Percentiles rank a stretch among this genome's conserved stretches.
These are phyloP conservation scores for Canna indica DNA, from an alignment of 176 grass and related monocot species.

Conservation along the genomic window DNA sequence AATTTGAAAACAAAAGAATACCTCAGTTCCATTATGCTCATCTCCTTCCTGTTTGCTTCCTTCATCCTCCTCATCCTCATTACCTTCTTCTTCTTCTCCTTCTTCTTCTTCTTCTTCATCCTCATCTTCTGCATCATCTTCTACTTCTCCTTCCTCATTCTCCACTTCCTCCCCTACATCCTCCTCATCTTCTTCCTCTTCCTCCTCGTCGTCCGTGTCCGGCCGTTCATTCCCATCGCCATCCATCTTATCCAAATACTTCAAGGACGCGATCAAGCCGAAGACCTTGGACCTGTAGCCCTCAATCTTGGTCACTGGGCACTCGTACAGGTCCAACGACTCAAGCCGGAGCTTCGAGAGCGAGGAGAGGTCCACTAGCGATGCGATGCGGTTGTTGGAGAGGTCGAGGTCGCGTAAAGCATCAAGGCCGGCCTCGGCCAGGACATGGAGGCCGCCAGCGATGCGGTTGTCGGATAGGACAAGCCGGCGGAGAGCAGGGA, in stretches of 20 bases:
- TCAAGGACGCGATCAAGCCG: slow-evolving; percentile 29
- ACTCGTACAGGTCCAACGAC: slow-evolving; percentile 46
- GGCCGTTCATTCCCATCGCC: slow-evolving; percentile 45
- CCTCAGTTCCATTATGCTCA: not conserved
- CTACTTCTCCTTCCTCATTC: not conserved
- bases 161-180: not conserved
- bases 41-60: slow-evolving; percentile 9
- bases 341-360: slow-evolving; percentile 27
- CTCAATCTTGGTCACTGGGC: slow-evolving; percentile 50
- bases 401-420: slow-evolving; percentile 52
- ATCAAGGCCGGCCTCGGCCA: slow-evolving; percentile 31
- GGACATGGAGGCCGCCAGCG: slow-evolving; percentile 30
- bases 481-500: slow-evolving; percentile 46
- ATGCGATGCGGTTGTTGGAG: slow-evolving; percentile 50
- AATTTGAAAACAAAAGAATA: not conserved
- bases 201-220: slow-evolving; percentile 43
- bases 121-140: not conserved
- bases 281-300: slow-evolving; percentile 49
- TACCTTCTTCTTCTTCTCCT: slow-evolving; percentile 21
- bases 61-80: slow-evolving; percentile 4
- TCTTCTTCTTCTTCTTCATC: slow-evolving; percentile 17
- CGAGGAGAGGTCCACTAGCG: slow-evolving; percentile 38
- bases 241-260: slow-evolving; percentile 46
- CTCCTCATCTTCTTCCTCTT: slow-evolving; percentile 27
- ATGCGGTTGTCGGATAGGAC: slow-evolving; percentile 67